A percentile compares a stretch with the other conserved stretches of the same genome.
Evolutionary conservation across 495 filamentous ascomycete genomes (phyloP).

Genomic region (Aeminium ludgeri): DNA sequence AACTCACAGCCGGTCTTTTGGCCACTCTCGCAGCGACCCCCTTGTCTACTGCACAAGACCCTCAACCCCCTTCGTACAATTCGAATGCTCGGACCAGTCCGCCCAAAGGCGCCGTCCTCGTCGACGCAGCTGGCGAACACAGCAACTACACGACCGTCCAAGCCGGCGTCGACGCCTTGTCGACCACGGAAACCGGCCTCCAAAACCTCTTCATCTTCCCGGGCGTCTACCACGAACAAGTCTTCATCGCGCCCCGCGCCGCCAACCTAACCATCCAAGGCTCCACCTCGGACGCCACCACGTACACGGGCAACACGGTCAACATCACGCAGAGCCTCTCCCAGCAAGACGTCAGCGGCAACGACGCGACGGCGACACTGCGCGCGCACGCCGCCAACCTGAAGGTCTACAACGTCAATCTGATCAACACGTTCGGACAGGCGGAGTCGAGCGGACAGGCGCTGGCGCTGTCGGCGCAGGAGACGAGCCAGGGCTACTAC

Average conservation of each 20-base stretch:
- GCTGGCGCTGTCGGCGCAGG: conserved; percentile 39
- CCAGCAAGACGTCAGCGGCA: conserved; percentile 24
- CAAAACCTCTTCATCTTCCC: conserved; percentile 47
- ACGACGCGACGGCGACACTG: conserved; percentile 35
- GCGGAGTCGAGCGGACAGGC: conserved; percentile 33
- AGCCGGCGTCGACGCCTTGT: conserved; percentile 38
- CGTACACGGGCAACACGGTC: conserved; percentile 39
- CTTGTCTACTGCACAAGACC: no score
- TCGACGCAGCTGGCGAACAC: conserved; percentile 28
- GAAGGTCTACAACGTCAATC: conserved; percentile 45
- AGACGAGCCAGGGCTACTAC: conserved; percentile 39
- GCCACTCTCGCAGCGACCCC: no score
- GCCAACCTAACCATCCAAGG: conserved; percentile 40
- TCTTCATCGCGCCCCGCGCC: conserved; percentile 18
- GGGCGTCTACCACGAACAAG: conserved; percentile 28
- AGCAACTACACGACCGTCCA: conserved; percentile 31
- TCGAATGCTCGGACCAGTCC: background rate
- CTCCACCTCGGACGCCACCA: conserved; percentile 37
- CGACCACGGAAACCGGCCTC: conserved; percentile 27
- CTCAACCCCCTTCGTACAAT: background rate
- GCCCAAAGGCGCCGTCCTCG: conserved; percentile 30
- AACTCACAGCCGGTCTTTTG: no score
- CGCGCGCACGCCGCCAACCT: conserved; percentile 33
- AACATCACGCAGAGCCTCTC: conserved; percentile 32
- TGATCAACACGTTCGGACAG: conserved; percentile 37